phyloP scores from a whole-genome alignment of 768 basidiomycete species.

The Suillus clintonianus region DNA sequence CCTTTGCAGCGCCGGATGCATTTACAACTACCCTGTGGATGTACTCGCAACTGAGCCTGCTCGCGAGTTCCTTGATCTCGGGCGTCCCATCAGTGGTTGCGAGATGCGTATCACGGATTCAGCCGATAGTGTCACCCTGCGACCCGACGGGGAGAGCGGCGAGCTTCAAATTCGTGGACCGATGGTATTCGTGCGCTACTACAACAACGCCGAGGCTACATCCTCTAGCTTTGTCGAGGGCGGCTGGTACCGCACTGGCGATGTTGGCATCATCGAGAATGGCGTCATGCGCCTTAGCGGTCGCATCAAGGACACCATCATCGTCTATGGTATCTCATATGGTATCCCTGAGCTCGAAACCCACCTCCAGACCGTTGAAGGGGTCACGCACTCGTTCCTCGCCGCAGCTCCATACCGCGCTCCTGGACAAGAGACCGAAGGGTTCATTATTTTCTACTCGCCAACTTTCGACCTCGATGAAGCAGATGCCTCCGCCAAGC shows the following conservation, averaged over 20 bases:
- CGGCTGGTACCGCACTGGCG: slow-evolving; percentile 63
- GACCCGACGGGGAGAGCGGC: slow-evolving; percentile 33
- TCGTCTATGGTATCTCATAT: slow-evolving; percentile 41
- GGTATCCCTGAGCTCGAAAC: slow-evolving; percentile 36
- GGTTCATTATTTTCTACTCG: slow-evolving; percentile 41
- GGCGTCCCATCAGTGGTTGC: slow-evolving; percentile 29
- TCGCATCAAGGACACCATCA: slow-evolving; percentile 41
- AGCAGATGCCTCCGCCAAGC: slow-evolving; percentile 23
- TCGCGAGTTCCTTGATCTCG: slow-evolving; percentile 42
- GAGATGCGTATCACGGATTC: slow-evolving; percentile 37
- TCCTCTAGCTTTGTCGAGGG: slow-evolving; percentile 45
- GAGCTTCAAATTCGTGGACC: slow-evolving; percentile 43
- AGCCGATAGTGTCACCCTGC: slow-evolving; percentile 26
- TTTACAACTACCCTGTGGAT: slow-evolving; percentile 35
- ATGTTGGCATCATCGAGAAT: slow-evolving; percentile 42
- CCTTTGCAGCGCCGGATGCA: slow-evolving; percentile 34
- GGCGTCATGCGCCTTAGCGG: slow-evolving; percentile 38
- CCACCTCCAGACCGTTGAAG: slow-evolving; percentile 38
- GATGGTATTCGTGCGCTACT: slow-evolving; percentile 45
- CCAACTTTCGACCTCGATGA: slow-evolving; percentile 22
- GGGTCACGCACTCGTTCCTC: slow-evolving; percentile 34
- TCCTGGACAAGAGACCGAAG: slow-evolving; percentile 39
- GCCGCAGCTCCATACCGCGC: slow-evolving; percentile 38
- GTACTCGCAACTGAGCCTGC: slow-evolving; percentile 14
- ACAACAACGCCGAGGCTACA: slow-evolving; percentile 50